Evolutionary conservation across 2,329 filamentous ascomycete species (phyloP), one percentile per base, ranked within the genome.

Genomic region (Talaromyces sp.): DNA sequence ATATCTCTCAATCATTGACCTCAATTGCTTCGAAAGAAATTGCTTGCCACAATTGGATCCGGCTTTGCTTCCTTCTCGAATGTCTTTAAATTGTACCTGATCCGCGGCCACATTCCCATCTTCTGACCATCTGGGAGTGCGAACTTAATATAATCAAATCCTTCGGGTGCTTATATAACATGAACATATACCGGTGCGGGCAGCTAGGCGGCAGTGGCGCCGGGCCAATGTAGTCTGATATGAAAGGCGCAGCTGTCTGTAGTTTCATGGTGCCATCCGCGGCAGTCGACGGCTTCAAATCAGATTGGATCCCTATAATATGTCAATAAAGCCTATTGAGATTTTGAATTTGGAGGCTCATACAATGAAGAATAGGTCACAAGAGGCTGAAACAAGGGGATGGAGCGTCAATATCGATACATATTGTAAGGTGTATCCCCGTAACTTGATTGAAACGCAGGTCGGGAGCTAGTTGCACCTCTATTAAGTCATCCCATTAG

Each of bases 171-270:
- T 83, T 79, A 66, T 80, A 85, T 25, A 85, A 69, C 65, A 83
- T 76, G 69, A 84, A 85, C 3, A 77, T 64, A 68, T 85, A 85
- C 0, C 83, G 80, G 71, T 85, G 83, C 10, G 83, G 80, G 8
- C 74, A 68, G 64, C 80, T 81, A 7, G 73, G 68, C 0, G 79
- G 79, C 13, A 83, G 83, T n/a, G 83, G 82, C 3, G 75, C 77
- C 2, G 83, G 82, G 0, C 76, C 79, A 58, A 82, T 77, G 68
- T 81, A 85, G 59, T 75, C 71, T 1, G 71, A 71, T 11, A 76
- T 63, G 41, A 72, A 74, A 8, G 72, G 73, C 1, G 65, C 66
- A 8, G 62, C 61, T n/a, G 43, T 10, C 19, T 27, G 27, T 22
- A 47, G 17, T 35, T 63, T 63, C 5, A 39, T 33, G 19, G 31